A percentile compares a stretch with the other conserved stretches of the same genome.
These are phyloP conservation scores for Leccinum fallax DNA, from an alignment of 1,284 basidiomycete genomes.

Conservation along the genomic window DNA sequence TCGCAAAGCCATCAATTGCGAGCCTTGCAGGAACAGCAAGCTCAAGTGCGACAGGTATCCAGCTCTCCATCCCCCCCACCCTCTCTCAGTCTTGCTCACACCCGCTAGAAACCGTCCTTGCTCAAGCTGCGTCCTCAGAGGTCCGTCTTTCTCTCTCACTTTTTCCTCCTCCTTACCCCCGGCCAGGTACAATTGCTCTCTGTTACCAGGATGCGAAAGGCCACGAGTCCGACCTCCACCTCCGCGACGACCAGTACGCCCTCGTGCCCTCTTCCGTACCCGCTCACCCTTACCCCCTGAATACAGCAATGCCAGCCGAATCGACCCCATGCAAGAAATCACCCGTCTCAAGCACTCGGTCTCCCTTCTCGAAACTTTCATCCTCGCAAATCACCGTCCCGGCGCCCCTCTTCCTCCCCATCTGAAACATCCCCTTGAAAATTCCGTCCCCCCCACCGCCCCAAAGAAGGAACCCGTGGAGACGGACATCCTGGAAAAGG, in stretches of 20 bases:
- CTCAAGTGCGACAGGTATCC: slow-evolving; percentile 79
- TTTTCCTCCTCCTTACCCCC: slow-evolving; percentile 3
- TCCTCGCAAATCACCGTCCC: slow-evolving; percentile 53
- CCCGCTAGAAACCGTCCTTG: slow-evolving; percentile 71
- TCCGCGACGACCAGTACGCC: slow-evolving; percentile 63
- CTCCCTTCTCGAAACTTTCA: slow-evolving; percentile 67
- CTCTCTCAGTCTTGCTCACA: slow-evolving; percentile 19
- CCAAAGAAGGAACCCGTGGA: slow-evolving; percentile 58
- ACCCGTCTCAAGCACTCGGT: slow-evolving; percentile 73
- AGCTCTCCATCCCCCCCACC: slow-evolving; percentile 6
- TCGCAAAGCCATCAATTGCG: slow-evolving; percentile 82
- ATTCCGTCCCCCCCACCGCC: slow-evolving; percentile 33
- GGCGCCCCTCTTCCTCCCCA: slow-evolving; percentile 26
- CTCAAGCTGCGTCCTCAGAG: slow-evolving; percentile 79
- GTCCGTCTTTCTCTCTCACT: slow-evolving; percentile 37
- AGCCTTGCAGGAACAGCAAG: slow-evolving; percentile 81
- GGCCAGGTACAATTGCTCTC: slow-evolving; percentile 64
- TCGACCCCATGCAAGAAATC: slow-evolving; percentile 74
- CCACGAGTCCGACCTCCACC: slow-evolving; percentile 48
- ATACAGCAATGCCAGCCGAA: slow-evolving; percentile 48
- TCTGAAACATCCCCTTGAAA: slow-evolving; percentile 39
- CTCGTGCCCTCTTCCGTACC: slow-evolving; percentile 5
- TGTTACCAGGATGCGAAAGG: slow-evolving; percentile 74
- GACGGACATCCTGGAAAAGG: slow-evolving; percentile 48
- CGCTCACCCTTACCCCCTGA: slow-evolving; percentile 16